These are phyloP conservation scores for Xerophyta viscosa DNA, from an alignment of 106 monocot genomes.

Conservation along the genomic window DNA sequence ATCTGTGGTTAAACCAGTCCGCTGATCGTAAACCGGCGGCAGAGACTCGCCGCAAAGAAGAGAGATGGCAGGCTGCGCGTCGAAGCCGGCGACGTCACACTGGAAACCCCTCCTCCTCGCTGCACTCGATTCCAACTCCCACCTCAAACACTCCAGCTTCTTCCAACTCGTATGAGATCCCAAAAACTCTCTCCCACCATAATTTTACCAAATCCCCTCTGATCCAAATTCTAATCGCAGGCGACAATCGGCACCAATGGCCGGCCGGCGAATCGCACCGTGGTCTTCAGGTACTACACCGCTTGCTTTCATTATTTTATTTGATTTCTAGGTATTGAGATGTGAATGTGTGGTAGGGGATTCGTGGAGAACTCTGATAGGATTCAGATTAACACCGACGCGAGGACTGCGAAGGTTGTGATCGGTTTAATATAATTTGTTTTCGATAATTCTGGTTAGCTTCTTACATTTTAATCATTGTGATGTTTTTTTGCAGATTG, in stretches of 20 bases:
- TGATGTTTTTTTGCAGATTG: conserved; percentile 71
- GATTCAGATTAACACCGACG: conserved; percentile 79
- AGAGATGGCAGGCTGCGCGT: background rate
- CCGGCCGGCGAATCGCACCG: conserved; percentile 77
- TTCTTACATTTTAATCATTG: too few species aligned
- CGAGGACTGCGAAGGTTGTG: conserved; percentile 49
- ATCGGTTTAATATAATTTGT: too few species aligned
- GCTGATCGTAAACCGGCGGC: too few species aligned
- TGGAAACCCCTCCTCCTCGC: conserved; percentile 68
- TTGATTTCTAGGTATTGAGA: background rate
- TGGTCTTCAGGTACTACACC: conserved; percentile 98
- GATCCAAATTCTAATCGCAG: conserved; percentile 17
- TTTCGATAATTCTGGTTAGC: too few species aligned
- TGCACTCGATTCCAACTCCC: conserved; percentile 64
- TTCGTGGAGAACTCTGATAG: conserved; percentile 51
- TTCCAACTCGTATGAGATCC: conserved; percentile 93
- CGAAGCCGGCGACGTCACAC: conserved; percentile 1
- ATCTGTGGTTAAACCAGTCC: too few species aligned
- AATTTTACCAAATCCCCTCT: background rate
- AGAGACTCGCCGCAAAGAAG: too few species aligned
- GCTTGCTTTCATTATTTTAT: background rate
- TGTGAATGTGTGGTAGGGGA: conserved; percentile 45
- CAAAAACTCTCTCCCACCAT: too few species aligned
- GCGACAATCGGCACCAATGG: conserved; percentile 57
- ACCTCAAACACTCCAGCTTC: conserved; percentile 63